Evolutionary conservation across 1,284 basidiomycete species (phyloP), one percentile per base, ranked within the genome.

Genomic region (Trametes sp.): DNA sequence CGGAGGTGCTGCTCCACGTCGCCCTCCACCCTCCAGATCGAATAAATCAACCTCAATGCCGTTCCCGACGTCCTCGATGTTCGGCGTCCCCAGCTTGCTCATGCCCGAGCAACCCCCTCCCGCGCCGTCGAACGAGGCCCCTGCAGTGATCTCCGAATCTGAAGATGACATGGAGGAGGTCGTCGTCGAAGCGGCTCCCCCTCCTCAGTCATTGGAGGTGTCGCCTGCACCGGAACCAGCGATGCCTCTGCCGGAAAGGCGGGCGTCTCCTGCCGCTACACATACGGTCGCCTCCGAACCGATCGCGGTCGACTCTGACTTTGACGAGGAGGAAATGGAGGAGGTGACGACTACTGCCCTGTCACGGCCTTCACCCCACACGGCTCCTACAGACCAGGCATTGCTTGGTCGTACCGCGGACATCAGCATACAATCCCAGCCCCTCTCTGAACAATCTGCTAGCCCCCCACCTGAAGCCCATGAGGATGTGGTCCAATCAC

Each of bases 151-250:
- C 2, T 67, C 65, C 1, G 76, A 76, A 1, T 49, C 45, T 8
- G 80, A 81, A 16, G 80, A 81, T 6, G 81, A 83, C 16, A 81
- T 83, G 80, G 81, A 82, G 64, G 82, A 83, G 61, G 76, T 82
- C 24, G 48, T 64, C 9, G 62, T 60, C 10, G 45, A 54, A 24
- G 23, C 53, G 14, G 28, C 10, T 24, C 28, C 9, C 1, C 16
- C 28, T 31, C 38, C 59, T 19, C 31, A 7, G 9, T 21, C 48
- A 28, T 21, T 4, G 3, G n/a, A 36, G 6, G 19, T 19, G 7
- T 36, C 52, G 9, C 26, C 52, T 16, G 31, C 19, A 4, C 36
- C 36, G 11, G 42, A 7, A 11, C 28, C 28, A 10, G 19, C 14
- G 4, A 13, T 14, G 10, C 5, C 44, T 29, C 16, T 55, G 3